Conservation (phyloP, 331 rosid species). For the Pyracantha coccinea region DNA sequence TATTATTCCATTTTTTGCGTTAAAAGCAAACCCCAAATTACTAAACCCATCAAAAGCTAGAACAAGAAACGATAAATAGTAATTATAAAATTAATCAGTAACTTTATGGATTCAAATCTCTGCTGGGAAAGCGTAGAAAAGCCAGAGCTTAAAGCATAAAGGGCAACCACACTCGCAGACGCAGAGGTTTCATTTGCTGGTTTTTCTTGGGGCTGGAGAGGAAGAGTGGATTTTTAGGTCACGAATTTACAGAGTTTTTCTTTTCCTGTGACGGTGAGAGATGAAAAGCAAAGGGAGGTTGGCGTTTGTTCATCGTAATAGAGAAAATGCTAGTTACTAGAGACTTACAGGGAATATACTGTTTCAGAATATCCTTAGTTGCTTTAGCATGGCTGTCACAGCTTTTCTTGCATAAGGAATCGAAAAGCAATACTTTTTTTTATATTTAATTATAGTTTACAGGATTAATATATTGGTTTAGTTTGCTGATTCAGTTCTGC, state of each 20-base stretch:
- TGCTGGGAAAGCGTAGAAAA: not conserved
- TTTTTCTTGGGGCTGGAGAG: not conserved
- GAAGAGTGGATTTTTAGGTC: not conserved
- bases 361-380: conserved; percentile 22
- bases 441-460: not conserved
- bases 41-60: conserved; percentile 41
- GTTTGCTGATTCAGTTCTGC: not conserved
- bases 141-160: not conserved
- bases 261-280: not conserved
- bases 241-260: not conserved
- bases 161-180: not conserved
- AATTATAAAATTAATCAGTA: conserved; percentile 15
- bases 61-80: conserved; percentile 25
- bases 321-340: conserved; percentile 29
- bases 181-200: not conserved
- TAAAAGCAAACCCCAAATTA: conserved; percentile 45
- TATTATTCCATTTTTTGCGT: conserved; percentile 40
- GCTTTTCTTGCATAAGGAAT: conserved; percentile 50
- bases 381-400: conserved; percentile 43
- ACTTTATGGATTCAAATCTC: conserved; percentile 12
- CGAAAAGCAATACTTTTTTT: not conserved
- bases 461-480: not conserved
- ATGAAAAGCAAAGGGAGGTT: not conserved
- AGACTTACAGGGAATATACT: conserved; percentile 43
- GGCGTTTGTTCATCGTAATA: conserved; percentile 32